Base-by-base conservation (phyloP, 1,139 yeast species). In the Zygoascus meyerae region DNA sequence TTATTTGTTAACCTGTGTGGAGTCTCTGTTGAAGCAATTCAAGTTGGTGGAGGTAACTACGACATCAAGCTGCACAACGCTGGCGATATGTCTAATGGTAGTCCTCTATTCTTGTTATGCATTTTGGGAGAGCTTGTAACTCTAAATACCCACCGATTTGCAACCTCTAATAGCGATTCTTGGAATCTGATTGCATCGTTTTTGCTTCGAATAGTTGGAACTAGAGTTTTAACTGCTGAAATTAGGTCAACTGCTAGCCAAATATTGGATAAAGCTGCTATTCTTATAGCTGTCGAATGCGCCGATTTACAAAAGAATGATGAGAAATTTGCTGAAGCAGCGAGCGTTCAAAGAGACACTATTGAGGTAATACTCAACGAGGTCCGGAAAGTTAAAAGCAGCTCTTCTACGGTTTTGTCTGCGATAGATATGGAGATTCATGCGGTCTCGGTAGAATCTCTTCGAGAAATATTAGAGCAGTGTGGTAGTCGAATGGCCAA, bases 401-500 rank as follows among this genome's bases (percentile, higher is more conserved):
- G 55, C 4, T 51, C 55, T 29, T 44, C 59, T 3, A 48, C 54
- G 1, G 67, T 31, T 2, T n/a, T 18, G 11, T 16, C 36, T 5
- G 11, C 36, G 10, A 16, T 26, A 8, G 45, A 61, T 37, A 52
- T 60, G 5, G 92, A 85, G 48, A 78, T 86, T 47, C 80, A 83
- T 53, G 73, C 83, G 16, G 75, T 75, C 31, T 67, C 78, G 0
- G 68, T 89, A 41, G 75, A 78, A 31, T 80, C 86, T 0, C 64
- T 90, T 44, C 83, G 82, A 58, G 78, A 74, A 33, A 70, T 89
- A 21, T 72, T 90, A 37, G 95, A 87, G 58, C 81, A 83, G 54
- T 85, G 79, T 62, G 87, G 87, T 1, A 83, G 81, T 38, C 68
- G 72, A 8, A 70, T 81, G 48, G 69, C 72, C 44, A 65, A 73